A percentile compares a stretch with the other conserved stretches of the same genome.
Conservation (phyloP, 257 asterid genomes). For the Jacaranda copaia region DNA sequence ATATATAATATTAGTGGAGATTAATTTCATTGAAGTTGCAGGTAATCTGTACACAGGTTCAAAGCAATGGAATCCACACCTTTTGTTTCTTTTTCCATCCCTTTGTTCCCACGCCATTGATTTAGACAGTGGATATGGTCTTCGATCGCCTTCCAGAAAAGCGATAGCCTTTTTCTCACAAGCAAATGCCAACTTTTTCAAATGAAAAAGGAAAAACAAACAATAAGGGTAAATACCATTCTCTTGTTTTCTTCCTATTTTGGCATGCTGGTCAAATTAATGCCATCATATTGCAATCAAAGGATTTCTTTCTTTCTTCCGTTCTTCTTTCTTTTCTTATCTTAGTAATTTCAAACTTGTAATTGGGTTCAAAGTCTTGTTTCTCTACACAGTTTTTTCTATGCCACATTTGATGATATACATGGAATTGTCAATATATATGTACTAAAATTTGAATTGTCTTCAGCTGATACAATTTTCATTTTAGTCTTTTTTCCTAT, state of each 20-base stretch:
- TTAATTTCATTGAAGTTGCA: not conserved
- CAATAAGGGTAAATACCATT: not conserved
- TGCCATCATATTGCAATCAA: slow-evolving; percentile 20
- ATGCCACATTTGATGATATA: too few relatives aligned
- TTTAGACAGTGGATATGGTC: not conserved
- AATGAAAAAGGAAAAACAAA: not conserved
- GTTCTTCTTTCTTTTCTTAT: not conserved
- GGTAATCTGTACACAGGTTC: slow-evolving; percentile 13
- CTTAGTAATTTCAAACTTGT: too few relatives aligned
- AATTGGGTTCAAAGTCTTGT: too few relatives aligned
- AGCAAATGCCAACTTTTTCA: slow-evolving; percentile 21
- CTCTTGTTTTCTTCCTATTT: slow-evolving; percentile 5
- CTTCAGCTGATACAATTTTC: too few relatives aligned
- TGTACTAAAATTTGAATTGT: too few relatives aligned
- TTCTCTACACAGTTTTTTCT: too few relatives aligned
- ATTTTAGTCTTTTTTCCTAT: too few relatives aligned
- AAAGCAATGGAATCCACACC: slow-evolving; percentile 10
- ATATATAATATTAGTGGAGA: too few relatives aligned
- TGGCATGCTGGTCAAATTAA: slow-evolving; percentile 34
- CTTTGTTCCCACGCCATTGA: not conserved
- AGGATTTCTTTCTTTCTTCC: not conserved
- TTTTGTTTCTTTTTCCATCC: not conserved
- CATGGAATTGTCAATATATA: too few relatives aligned
- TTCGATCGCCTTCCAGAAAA: slow-evolving; percentile 20
- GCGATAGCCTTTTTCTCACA: not conserved